Evolutionary conservation across 2,329 filamentous ascomycete species (phyloP), one percentile per base, ranked within the genome.

Genomic region (Monosporascus cannonballus): DNA sequence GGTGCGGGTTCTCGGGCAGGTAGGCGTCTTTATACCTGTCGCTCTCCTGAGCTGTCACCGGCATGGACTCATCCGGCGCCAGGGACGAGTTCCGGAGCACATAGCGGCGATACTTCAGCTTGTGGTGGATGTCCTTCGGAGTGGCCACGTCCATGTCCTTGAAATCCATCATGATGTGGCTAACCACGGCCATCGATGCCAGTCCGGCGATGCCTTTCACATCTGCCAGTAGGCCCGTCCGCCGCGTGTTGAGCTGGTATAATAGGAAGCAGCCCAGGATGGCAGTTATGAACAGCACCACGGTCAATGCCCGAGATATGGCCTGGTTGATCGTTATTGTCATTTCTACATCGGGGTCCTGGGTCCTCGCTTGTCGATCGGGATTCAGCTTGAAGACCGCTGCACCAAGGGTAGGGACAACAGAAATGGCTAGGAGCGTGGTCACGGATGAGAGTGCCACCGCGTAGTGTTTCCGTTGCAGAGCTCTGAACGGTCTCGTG

Each of bases 91-190:
- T 89, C 56, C 84, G 81, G 24, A 90, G 71, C 51, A 85, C 79
- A 59, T 90, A 90, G 38, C 86, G 81, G 54, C 81, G 79, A 27
- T 81, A 69, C 55, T 83, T 84, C n/a, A 90, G 74, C 59, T 78
- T 80, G 48, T 81, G 74, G 64, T 90, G 86, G 42, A 90, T 89
- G 50, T 84, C 79, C 48, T 81, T 73, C 51, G 85, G 81, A 4
- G 77, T 81, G 7, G 82, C 85, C 1, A 82, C 80, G 63, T 90
- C 87, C 70, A 88, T 80, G 52, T 84, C 84, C 56, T 83, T 83
- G 63, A 90, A 90, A 63, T 90, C 87, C 69, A 83, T 84, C 57
- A 90, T 71, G 64, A 90, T 87, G 59, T 90, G 86, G 57, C 80
- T 84, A 55, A 82, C 81, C 3, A 87, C 86, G 9, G 87, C 86